These are phyloP conservation scores for Combretum micranthum DNA, from an alignment of 345 rosid genomes.

Conservation along the genomic window DNA sequence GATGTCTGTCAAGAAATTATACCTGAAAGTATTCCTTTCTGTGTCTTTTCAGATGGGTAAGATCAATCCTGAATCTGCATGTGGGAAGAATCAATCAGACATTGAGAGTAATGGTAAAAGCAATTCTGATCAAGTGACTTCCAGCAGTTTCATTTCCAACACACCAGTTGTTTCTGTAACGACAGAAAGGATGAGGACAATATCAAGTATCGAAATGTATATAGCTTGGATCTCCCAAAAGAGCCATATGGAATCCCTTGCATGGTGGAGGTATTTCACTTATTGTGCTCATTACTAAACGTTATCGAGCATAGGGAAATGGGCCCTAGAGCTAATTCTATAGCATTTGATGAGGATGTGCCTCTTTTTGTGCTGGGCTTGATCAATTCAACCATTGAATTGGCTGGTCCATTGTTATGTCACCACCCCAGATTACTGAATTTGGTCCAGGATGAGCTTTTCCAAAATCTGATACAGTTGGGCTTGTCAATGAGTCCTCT, in stretches of 20 bases:
- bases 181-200: slow-evolving; percentile 56
- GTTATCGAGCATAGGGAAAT: slow-evolving; percentile 70
- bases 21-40: slow-evolving; percentile 3
- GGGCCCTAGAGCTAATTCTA: slow-evolving; percentile 65
- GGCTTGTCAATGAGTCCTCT: slow-evolving; percentile 96
- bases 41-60: slow-evolving; percentile 53
- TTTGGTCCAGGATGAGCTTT: slow-evolving; percentile 90
- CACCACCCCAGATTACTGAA: slow-evolving; percentile 79
- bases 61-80: slow-evolving; percentile 62
- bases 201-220: slow-evolving; percentile 54
- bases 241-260: slow-evolving; percentile 95
- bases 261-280: slow-evolving; percentile 98
- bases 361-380: slow-evolving; percentile 91
- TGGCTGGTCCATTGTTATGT: slow-evolving; percentile 76
- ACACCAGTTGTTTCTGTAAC: slow-evolving; percentile 34
- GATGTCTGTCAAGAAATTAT: not conserved
- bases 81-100: slow-evolving; percentile 60
- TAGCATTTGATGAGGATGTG: slow-evolving; percentile 93
- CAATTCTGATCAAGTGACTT: slow-evolving; percentile 51
- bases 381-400: slow-evolving; percentile 90
- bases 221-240: slow-evolving; percentile 68
- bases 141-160: slow-evolving; percentile 42
- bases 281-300: slow-evolving; percentile 74
- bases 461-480: slow-evolving; percentile 87
- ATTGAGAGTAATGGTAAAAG: slow-evolving; percentile 64